Conservation (phyloP, 2,329 filamentous ascomycete genomes). For the Paraphaeosphaeria minitans region DNA sequence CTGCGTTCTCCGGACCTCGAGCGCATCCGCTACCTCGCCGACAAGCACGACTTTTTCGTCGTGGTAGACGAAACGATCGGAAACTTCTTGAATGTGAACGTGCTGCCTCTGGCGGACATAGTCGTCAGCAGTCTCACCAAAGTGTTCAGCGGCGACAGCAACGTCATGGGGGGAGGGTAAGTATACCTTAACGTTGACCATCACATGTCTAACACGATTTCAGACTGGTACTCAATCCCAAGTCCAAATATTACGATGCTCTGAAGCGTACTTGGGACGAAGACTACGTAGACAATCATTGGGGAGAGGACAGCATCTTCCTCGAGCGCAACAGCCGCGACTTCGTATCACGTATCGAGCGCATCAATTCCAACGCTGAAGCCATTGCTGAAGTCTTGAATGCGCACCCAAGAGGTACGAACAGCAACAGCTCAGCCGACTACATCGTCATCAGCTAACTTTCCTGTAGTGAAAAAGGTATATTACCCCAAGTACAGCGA, state of each 20-base stretch:
- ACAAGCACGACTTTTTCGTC: slow-evolving; percentile 84
- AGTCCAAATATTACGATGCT: slow-evolving; percentile 69
- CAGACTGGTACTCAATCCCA: slow-evolving; percentile 66
- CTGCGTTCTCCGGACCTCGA: slow-evolving; percentile 81
- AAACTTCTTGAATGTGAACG: slow-evolving; percentile 94
- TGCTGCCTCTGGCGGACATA: slow-evolving; percentile 85
- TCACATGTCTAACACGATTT: slow-evolving; percentile 6
- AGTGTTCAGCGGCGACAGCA: slow-evolving; percentile 95
- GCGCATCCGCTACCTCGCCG: slow-evolving; percentile 79
- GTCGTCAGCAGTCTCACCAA: slow-evolving; percentile 96
- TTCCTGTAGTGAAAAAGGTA: slow-evolving; percentile 68
- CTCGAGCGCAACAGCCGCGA: slow-evolving; percentile 96
- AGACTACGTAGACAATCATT: slow-evolving; percentile 87
- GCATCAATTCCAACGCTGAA: slow-evolving; percentile 86
- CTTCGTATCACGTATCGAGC: slow-evolving; percentile 79
- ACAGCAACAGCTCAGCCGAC: background rate
- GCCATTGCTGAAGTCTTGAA: slow-evolving; percentile 75
- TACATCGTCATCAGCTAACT: slow-evolving; percentile 17
- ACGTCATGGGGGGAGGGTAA: slow-evolving; percentile 91
- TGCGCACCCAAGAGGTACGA: slow-evolving; percentile 58
- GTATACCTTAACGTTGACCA: slow-evolving; percentile 5
- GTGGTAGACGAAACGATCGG: slow-evolving; percentile 96
- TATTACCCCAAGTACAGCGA: slow-evolving; percentile 85
- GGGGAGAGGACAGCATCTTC: slow-evolving; percentile 92
- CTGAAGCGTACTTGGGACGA: slow-evolving; percentile 69